A percentile compares a stretch with the other conserved stretches of the same genome.
Conservation (phyloP, 768 basidiomycete genomes). For the Lenzites betulinus region DNA sequence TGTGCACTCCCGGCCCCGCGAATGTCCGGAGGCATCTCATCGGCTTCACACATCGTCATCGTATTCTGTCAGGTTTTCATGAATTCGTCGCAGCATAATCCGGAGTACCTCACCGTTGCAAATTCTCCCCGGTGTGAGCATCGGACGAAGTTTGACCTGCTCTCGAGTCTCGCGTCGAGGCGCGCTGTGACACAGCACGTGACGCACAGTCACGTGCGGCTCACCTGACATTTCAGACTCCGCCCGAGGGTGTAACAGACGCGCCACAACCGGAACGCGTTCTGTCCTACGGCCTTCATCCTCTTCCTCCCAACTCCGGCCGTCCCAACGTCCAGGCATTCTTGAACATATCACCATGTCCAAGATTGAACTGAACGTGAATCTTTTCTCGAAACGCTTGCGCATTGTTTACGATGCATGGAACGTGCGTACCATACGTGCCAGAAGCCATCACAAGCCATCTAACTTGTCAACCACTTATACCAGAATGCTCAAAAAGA, state of each 20-base stretch:
- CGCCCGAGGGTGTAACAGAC: constrained; percentile 21
- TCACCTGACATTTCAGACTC: constrained; percentile 12
- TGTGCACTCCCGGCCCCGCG: not conserved
- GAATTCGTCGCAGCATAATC: no score
- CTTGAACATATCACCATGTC: constrained; percentile 9
- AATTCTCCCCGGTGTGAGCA: no score
- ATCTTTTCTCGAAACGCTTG: constrained; percentile 34
- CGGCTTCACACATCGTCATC: not conserved
- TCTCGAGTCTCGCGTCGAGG: constrained; percentile 3
- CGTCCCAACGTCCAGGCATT: constrained; percentile 19
- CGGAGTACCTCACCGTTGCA: no score
- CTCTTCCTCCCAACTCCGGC: constrained; percentile 8
- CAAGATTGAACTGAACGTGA: constrained; percentile 60
- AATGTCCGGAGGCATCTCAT: not conserved
- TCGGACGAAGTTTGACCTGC: no score
- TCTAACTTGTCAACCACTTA: not conserved
- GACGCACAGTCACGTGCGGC: constrained; percentile 8
- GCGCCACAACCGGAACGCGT: constrained; percentile 25
- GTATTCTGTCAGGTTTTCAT: not conserved
- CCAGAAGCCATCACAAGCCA: not conserved
- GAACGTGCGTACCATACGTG: constrained; percentile 32
- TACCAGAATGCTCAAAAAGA: constrained; percentile 64
- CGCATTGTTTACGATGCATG: constrained; percentile 33
- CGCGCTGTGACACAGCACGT: constrained; percentile 10
- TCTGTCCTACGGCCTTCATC: constrained; percentile 17